Conservation (phyloP, 2,329 filamentous ascomycete genomes). For the Ophiostoma pallidulum region DNA sequence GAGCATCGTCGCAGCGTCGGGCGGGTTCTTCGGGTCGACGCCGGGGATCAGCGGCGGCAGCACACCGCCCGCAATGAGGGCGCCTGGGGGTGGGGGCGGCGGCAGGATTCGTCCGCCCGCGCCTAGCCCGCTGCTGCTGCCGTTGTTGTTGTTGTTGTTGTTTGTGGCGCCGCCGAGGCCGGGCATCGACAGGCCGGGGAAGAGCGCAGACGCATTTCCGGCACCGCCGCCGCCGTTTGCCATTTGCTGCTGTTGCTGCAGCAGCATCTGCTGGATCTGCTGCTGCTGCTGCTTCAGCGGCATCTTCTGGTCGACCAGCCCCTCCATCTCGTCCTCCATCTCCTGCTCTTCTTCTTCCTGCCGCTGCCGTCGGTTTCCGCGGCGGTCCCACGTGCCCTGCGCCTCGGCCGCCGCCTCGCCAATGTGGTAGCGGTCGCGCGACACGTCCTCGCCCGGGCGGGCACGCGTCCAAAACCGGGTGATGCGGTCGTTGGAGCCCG, state of each 20-base stretch:
- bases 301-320: conserved; percentile 83
- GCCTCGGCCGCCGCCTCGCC: conserved; percentile 89
- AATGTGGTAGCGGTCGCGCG: conserved; percentile 90
- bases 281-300: conserved; percentile 40
- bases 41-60: conserved; percentile 37
- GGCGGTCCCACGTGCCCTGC: conserved; percentile 85
- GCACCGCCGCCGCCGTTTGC: conserved; percentile 28
- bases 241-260: background rate
- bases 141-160: background rate
- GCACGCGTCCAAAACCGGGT: conserved; percentile 94
- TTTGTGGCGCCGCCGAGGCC: conserved; percentile 36
- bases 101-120: conserved; percentile 36
- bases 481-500: conserved; percentile 91
- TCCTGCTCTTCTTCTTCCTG: conserved; percentile 93
- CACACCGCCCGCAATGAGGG: conserved; percentile 27
- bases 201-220: conserved; percentile 36
- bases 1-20: conserved; percentile 50
- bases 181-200: conserved; percentile 53
- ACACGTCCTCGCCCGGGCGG: conserved; percentile 71
- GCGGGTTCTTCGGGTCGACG: conserved; percentile 50
- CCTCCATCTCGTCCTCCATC: conserved; percentile 85
- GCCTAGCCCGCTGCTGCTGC: conserved; percentile 31
- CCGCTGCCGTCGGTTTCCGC: conserved; percentile 65
- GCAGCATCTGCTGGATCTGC: conserved; percentile 5
- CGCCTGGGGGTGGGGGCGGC: conserved; percentile 39